Evolutionary conservation across 2,329 filamentous ascomycete genomes (phyloP).

Genomic region (Colletotrichum shisoi): DNA sequence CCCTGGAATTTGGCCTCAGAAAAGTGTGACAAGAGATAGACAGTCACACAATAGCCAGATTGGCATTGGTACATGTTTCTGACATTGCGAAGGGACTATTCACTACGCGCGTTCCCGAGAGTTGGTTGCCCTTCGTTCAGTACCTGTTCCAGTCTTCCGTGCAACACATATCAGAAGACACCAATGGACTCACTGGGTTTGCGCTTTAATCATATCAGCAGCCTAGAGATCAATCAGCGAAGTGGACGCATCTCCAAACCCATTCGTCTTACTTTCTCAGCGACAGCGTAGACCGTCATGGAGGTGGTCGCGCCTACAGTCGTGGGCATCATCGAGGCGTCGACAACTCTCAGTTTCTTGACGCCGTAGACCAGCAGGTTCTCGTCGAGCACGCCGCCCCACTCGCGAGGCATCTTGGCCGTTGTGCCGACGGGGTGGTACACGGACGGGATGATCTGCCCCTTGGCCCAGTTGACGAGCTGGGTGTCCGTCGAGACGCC

Average conservation of each 20-base stretch:
- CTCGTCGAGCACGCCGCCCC: constrained; percentile 45
- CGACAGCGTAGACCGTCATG: constrained; percentile 41
- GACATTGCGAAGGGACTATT: no score
- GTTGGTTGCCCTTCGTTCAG: no score
- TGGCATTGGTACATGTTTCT: no score
- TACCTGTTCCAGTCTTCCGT: not conserved
- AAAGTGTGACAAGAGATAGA: no score
- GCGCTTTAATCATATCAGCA: constrained; percentile 38
- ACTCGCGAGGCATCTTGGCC: constrained; percentile 45
- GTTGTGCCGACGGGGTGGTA: constrained; percentile 45
- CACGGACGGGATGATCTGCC: constrained; percentile 42
- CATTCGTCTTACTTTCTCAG: constrained; percentile 39
- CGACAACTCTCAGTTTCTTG: constrained; percentile 41
- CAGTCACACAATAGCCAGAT: no score
- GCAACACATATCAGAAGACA: not conserved
- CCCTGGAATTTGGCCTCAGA: no score
- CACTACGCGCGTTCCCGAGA: no score
- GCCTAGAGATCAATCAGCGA: constrained; percentile 26
- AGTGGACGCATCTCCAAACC: rapidly evolving
- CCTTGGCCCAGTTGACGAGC: constrained; percentile 41
- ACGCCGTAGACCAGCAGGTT: constrained; percentile 45
- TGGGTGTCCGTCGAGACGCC: constrained; percentile 40
- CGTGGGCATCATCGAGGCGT: constrained; percentile 42
- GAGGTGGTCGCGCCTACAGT: constrained; percentile 40
- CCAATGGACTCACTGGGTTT: constrained; percentile 18